These are phyloP conservation scores for Kewa caespitosa DNA, from an alignment of 179 eudicot genomes.

Conservation along the genomic window DNA sequence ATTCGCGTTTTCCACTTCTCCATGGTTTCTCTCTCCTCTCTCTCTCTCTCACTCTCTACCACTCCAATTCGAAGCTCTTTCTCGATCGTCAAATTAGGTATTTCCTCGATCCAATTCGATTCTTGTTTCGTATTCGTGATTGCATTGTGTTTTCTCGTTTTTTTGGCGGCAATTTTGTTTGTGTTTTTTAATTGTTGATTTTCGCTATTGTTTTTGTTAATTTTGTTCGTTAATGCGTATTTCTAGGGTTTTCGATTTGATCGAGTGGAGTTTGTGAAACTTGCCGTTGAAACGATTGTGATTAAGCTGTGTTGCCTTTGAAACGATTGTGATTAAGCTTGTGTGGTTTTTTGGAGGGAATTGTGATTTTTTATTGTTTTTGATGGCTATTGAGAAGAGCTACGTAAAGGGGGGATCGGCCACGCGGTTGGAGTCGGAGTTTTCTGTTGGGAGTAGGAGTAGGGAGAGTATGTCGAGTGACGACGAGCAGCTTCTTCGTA, in stretches of 20 bases:
- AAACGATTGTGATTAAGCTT: slow-evolving; percentile 7
- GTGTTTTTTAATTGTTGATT: neutral
- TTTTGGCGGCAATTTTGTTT: neutral
- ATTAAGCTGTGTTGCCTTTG: slow-evolving; percentile 4
- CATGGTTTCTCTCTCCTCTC: slow-evolving; percentile 19
- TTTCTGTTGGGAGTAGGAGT: slow-evolving; percentile 54
- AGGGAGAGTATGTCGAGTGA: slow-evolving; percentile 80
- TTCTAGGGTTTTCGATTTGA: slow-evolving; percentile 45
- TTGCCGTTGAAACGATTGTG: slow-evolving; percentile 4
- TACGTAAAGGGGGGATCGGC: slow-evolving; percentile 60
- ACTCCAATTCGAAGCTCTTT: slow-evolving; percentile 7
- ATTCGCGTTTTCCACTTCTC: slow-evolving; percentile 1
- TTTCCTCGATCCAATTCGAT: slow-evolving; percentile 24
- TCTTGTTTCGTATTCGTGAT: neutral
- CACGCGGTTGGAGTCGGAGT: slow-evolving; percentile 58
- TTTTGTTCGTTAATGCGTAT: slow-evolving; percentile 9
- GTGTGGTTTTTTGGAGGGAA: neutral
- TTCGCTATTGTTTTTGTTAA: neutral
- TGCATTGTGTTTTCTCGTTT: neutral
- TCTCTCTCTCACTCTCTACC: slow-evolving; percentile 15
- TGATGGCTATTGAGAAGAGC: slow-evolving; percentile 91
- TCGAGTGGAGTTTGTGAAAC: slow-evolving; percentile 7
- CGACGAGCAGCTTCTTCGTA: slow-evolving; percentile 50
- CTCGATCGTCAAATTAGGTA: slow-evolving; percentile 33
- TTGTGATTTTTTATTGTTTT: slow-evolving; percentile 25